A percentile compares a stretch with the other conserved stretches of the same genome.
These are phyloP conservation scores for Lachnellula hyalina DNA, from an alignment of 2,329 filamentous ascomycete genomes.

Conservation along the genomic window DNA sequence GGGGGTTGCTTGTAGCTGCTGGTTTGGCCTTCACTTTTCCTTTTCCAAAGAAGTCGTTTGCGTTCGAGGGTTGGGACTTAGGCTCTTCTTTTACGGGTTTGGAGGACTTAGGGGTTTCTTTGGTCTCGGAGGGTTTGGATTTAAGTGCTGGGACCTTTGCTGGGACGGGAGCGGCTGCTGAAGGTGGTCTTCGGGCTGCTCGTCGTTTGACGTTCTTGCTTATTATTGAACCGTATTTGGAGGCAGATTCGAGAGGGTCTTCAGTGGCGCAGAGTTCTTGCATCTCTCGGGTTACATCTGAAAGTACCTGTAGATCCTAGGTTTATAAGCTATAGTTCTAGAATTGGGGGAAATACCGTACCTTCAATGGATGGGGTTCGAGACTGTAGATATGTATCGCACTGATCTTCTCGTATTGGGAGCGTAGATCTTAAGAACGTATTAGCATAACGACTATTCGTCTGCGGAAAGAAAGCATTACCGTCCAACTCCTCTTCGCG, in stretches of 20 bases:
- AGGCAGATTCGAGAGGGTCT: conserved; percentile 53
- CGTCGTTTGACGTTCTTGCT: conserved; percentile 62
- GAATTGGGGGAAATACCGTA: conserved; percentile 25
- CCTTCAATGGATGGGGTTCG: conserved; percentile 63
- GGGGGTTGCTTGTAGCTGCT: conserved; percentile 14
- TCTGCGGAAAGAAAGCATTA: conserved; percentile 37
- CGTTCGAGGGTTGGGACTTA: conserved; percentile 25
- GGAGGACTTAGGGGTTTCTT: conserved; percentile 11
- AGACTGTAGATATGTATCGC: conserved; percentile 88
- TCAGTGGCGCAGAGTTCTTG: conserved; percentile 49
- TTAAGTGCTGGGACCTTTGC: conserved; percentile 31
- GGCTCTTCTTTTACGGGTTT: conserved; percentile 14
- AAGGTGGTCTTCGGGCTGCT: conserved; percentile 26
- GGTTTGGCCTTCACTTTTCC: conserved; percentile 17
- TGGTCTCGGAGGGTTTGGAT: conserved; percentile 17
- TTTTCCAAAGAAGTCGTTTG: conserved; percentile 37
- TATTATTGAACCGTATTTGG: conserved; percentile 66
- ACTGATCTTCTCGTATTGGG: conserved; percentile 64
- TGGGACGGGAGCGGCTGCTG: conserved; percentile 26
- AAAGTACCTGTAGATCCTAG: conserved; percentile 61
- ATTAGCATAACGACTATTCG: conserved; percentile 5
- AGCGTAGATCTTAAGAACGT: conserved; percentile 52
- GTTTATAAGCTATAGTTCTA: background rate
- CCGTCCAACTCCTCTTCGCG: conserved; percentile 66
- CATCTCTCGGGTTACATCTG: conserved; percentile 63